Conservation (phyloP, 1,284 basidiomycete species). For the Leccinum brunneo-olivaceum region DNA sequence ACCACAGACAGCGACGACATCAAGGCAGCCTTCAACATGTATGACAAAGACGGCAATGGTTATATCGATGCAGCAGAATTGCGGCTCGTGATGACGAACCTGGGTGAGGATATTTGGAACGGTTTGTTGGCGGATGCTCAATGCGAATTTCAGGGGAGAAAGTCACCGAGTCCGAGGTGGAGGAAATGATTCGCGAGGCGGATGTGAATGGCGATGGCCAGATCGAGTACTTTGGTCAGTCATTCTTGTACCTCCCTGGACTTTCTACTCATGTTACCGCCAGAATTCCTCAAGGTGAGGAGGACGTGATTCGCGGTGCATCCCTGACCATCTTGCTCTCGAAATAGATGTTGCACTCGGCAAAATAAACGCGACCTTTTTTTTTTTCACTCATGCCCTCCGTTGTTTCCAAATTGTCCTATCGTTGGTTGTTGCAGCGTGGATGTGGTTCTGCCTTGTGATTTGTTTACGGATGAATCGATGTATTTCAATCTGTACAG, state of each 20-base stretch:
- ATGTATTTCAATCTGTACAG: no score
- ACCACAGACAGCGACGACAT: constrained; percentile 83
- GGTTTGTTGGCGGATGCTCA: constrained; percentile 9
- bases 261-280: neutral
- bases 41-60: constrained; percentile 81
- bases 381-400: no score
- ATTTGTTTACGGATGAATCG: no score
- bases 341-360: constrained; percentile 47
- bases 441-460: no score
- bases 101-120: constrained; percentile 50
- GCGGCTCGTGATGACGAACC: constrained; percentile 87
- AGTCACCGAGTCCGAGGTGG: constrained; percentile 87
- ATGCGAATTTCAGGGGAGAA: constrained; percentile 65
- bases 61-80: constrained; percentile 79
- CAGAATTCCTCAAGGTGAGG: constrained; percentile 67
- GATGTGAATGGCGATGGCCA: constrained; percentile 93
- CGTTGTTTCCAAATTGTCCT: no score
- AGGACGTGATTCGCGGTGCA: neutral
- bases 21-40: constrained; percentile 77
- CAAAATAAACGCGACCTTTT: constrained; percentile 36
- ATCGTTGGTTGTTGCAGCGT: no score
- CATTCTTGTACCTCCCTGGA: neutral
- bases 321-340: constrained; percentile 9
- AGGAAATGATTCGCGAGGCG: constrained; percentile 98
- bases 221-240: constrained; percentile 77